Conservation (phyloP, 1,284 basidiomycete species). For the Pisolithus thermaeus region DNA sequence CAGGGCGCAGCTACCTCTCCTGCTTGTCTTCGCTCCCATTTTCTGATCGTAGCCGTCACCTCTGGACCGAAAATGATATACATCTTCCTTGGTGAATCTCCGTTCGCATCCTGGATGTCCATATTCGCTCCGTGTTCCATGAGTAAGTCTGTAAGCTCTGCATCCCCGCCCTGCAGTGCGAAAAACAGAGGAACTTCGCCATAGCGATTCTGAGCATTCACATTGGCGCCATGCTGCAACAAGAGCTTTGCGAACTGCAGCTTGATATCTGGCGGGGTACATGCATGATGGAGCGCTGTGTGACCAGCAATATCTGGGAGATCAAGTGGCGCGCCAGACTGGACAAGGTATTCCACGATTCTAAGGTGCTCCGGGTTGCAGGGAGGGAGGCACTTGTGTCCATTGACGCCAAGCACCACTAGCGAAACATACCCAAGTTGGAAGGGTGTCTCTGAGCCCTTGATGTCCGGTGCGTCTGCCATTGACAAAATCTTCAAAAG, state of each 20-base stretch:
- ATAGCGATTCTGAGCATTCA: constrained; percentile 41
- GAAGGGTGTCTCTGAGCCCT: constrained; percentile 41
- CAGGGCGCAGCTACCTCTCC: constrained; percentile 35
- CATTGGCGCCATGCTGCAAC: constrained; percentile 39
- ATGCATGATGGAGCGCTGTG: constrained; percentile 45
- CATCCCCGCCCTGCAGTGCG: constrained; percentile 32
- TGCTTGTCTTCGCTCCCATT: constrained; percentile 42
- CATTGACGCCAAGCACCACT: constrained; percentile 40
- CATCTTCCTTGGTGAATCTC: constrained; percentile 27
- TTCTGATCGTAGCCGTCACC: constrained; percentile 41
- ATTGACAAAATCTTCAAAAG: constrained; percentile 32
- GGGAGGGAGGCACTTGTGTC: constrained; percentile 11
- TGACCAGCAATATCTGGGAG: constrained; percentile 42
- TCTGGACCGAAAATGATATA: constrained; percentile 37
- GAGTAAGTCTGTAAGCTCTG: constrained; percentile 37
- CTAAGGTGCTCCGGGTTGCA: constrained; percentile 28
- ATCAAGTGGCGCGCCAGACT: constrained; percentile 37
- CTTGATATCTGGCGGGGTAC: constrained; percentile 25
- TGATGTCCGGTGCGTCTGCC: constrained; percentile 37
- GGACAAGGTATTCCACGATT: constrained; percentile 38
- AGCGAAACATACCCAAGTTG: constrained; percentile 42
- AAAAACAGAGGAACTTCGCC: constrained; percentile 40
- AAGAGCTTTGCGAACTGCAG: constrained; percentile 33
- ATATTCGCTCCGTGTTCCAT: constrained; percentile 46
- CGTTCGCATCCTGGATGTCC: constrained; percentile 43